A percentile compares a stretch with the other conserved stretches of the same genome.
Conservation (phyloP, 2,329 filamentous ascomycete species). For the Epichloe sibirici region DNA sequence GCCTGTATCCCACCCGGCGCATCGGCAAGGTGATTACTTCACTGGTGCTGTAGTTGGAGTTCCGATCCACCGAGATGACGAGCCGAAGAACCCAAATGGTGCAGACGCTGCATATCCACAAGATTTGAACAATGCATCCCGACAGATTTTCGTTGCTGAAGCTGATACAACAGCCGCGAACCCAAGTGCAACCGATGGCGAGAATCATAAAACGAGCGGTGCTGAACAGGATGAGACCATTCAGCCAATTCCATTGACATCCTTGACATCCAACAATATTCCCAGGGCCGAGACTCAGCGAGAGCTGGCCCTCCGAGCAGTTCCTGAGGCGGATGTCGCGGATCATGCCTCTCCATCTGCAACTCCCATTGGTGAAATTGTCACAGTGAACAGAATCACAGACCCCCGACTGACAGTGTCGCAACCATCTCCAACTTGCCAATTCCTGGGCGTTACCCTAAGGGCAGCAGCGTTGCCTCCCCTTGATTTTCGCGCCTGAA, state of each 20-base stretch:
- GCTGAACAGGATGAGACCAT: slow-evolving; percentile 3
- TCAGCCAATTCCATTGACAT: slow-evolving; percentile 9
- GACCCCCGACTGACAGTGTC: slow-evolving; percentile 29
- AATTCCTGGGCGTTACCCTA: slow-evolving; percentile 56
- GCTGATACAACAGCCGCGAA: background rate
- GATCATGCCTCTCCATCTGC: slow-evolving; percentile 6
- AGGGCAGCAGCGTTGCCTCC: slow-evolving; percentile 27
- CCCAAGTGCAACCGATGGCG: slow-evolving; percentile 1
- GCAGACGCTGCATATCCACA: background rate
- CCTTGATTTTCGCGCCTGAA: slow-evolving; percentile 2
- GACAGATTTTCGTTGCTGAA: background rate
- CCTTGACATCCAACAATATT: slow-evolving; percentile 7
- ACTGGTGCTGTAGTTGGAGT: slow-evolving; percentile 10
- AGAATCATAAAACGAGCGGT: slow-evolving; percentile 7
- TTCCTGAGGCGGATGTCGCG: slow-evolving; percentile 9
- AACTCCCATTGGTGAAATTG: slow-evolving; percentile 2
- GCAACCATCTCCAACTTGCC: slow-evolving; percentile 53
- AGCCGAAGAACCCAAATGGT: background rate
- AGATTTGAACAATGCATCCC: background rate
- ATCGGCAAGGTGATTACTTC: slow-evolving; percentile 9
- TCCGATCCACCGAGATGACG: slow-evolving; percentile 8
- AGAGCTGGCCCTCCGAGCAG: slow-evolving; percentile 8
- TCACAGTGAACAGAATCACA: slow-evolving; percentile 13
- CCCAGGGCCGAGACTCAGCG: slow-evolving; percentile 13
- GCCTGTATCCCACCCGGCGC: slow-evolving; percentile 18